phyloP scores from a whole-genome alignment of 257 asterid species.

The Forsythia viridissima region DNA sequence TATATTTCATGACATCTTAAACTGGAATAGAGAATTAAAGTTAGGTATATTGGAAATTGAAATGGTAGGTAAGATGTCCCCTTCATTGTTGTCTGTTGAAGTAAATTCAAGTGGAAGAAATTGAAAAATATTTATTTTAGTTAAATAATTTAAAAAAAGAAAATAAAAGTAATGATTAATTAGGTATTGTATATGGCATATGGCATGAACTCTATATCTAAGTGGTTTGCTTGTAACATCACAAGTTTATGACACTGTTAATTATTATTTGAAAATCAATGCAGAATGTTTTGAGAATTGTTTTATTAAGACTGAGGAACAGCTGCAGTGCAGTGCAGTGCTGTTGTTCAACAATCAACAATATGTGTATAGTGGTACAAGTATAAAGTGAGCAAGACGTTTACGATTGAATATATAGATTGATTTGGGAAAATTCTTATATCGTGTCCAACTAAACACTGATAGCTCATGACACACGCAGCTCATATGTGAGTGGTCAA shows the following conservation, averaged over 20 bases:
- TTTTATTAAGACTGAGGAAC: too few species aligned
- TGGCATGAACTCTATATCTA: neutral
- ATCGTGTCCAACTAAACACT: too few species aligned
- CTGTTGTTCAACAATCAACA: too few species aligned
- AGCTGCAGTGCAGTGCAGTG: too few species aligned
- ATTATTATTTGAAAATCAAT: neutral
- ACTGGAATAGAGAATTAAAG: neutral
- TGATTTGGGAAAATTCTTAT: too few species aligned
- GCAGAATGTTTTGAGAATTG: too few species aligned
- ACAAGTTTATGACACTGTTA: neutral
- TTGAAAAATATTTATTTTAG: neutral
- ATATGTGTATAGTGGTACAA: too few species aligned
- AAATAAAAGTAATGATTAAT: neutral
- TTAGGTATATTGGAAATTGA: neutral
- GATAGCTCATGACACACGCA: too few species aligned
- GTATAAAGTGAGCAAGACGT: too few species aligned
- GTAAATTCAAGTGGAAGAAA: conserved; percentile 6
- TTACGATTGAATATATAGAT: too few species aligned
- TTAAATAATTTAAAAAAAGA: neutral
- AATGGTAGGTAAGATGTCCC: conserved; percentile 1
- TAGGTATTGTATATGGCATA: neutral
- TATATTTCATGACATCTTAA: neutral
- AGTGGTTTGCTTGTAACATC: neutral
- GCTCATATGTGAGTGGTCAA: too few species aligned
- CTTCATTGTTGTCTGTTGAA: conserved; percentile 1